phyloP scores from a whole-genome alignment of 1,284 basidiomycete species.

The Puccinia novopanici region DNA sequence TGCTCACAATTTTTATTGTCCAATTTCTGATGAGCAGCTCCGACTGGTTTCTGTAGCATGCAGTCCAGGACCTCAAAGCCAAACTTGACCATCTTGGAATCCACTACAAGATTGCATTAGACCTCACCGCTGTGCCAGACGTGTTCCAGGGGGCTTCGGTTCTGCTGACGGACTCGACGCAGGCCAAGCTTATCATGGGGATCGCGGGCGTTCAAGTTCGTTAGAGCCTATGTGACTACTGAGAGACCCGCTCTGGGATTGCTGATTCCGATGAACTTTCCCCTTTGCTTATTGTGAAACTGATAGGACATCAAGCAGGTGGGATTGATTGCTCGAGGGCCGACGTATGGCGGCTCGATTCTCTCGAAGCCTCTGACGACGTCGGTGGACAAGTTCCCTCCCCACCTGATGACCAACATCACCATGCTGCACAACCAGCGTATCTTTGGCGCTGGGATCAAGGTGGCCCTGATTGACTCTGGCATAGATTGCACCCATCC shows the following conservation, averaged over 20 bases:
- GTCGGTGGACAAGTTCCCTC: slow-evolving; percentile 48
- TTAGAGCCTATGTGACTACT: neutral
- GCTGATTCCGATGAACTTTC: neutral
- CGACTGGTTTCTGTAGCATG: neutral
- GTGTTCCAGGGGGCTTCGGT: slow-evolving; percentile 8
- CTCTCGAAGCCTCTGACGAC: slow-evolving; percentile 14
- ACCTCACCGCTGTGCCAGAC: neutral
- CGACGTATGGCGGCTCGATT: neutral
- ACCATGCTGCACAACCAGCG: slow-evolving; percentile 59
- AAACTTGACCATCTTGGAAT: neutral
- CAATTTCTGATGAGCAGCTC: neutral
- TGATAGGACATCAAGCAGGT: slow-evolving; percentile 11
- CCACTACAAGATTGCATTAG: neutral
- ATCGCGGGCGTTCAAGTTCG: neutral
- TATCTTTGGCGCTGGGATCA: slow-evolving; percentile 37
- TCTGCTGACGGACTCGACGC: neutral
- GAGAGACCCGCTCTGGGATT: neutral
- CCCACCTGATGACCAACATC: slow-evolving; percentile 65
- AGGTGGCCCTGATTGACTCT: slow-evolving; percentile 57
- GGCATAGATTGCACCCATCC: slow-evolving; percentile 68
- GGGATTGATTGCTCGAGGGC: neutral
- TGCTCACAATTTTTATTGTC: neutral
- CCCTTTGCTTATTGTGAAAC: neutral
- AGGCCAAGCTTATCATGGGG: neutral
- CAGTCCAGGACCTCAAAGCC: neutral